A percentile compares a stretch with the other conserved stretches of the same genome.
phyloP scores from a whole-genome alignment of 1,284 basidiomycete species.

The Moesziomyces globuligerus region DNA sequence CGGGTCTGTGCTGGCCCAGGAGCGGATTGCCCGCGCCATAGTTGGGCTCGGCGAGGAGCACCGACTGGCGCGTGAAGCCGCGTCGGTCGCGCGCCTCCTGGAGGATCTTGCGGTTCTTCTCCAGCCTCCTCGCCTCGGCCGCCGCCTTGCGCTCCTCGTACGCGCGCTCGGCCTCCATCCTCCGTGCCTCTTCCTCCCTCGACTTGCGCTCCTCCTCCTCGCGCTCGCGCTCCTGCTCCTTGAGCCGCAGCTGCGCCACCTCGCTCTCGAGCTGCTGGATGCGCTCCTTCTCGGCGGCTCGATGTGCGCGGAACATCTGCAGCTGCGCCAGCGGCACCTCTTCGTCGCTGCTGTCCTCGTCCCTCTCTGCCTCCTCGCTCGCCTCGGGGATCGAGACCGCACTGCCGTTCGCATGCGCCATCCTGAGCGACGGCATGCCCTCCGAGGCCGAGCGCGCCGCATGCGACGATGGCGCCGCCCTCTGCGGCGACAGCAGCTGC shows the following conservation, averaged over 20 bases:
- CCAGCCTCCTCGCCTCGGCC: conserved; percentile 26
- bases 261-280: conserved; percentile 40
- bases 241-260: conserved; percentile 21
- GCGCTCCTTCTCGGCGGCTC: conserved; percentile 29
- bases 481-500: conserved; percentile 24
- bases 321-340: conserved; percentile 52
- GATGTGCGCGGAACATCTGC: conserved; percentile 30
- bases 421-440: conserved; percentile 5
- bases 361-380: conserved; percentile 13
- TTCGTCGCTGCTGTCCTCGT: conserved; percentile 48
- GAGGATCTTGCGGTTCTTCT: conserved; percentile 33
- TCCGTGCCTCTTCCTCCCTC: conserved; percentile 30
- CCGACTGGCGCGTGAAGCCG: conserved; percentile 29
- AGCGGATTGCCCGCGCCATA: conserved; percentile 45
- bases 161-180: conserved; percentile 23
- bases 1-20: conserved; percentile 5
- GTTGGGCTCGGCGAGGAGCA: conserved; percentile 32
- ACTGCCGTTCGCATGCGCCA: conserved; percentile 15
- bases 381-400: conserved; percentile 20
- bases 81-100: conserved; percentile 46
- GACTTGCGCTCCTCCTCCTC: conserved; percentile 33
- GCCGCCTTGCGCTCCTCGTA: conserved; percentile 24
- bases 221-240: conserved; percentile 24
- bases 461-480: conserved; percentile 1
- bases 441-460: conserved; percentile 13